These are phyloP conservation scores for Dothideomycetes sp. DNA, from an alignment of 2,329 filamentous ascomycete genomes.

Conservation along the genomic window DNA sequence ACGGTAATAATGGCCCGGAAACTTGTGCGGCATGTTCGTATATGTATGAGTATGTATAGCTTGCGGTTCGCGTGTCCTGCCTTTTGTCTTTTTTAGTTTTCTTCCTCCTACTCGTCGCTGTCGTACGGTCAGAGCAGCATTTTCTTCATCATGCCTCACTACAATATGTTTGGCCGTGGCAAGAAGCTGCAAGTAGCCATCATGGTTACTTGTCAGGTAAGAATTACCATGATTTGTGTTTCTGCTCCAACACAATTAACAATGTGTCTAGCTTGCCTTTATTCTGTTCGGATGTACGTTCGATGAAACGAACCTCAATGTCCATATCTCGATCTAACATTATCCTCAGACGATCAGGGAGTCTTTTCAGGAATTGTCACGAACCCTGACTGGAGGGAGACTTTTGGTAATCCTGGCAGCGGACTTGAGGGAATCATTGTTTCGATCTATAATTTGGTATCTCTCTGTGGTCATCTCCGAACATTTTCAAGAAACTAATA, in stretches of 20 bases:
- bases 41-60: background rate
- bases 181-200: conserved; percentile 23
- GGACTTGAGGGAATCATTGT: conserved; percentile 36
- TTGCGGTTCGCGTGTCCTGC: background rate
- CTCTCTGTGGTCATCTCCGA: conserved; percentile 2
- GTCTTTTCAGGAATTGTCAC: conserved; percentile 33
- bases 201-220: conserved; percentile 23
- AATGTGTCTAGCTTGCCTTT: conserved; percentile 19
- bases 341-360: conserved; percentile 22
- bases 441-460: conserved; percentile 32
- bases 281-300: conserved; percentile 24
- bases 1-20: background rate
- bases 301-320: conserved; percentile 22
- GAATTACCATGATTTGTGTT: background rate
- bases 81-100: background rate
- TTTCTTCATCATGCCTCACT: conserved; percentile 13
- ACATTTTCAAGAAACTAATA: background rate
- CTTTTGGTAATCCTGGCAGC: conserved; percentile 30
- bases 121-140: background rate
- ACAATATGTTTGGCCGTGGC: conserved; percentile 24
- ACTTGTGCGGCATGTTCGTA: conserved; percentile 10
- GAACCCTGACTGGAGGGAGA: conserved; percentile 32
- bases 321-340: background rate
- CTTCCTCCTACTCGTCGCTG: background rate
- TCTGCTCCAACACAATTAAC: background rate